Evolutionary conservation across 2,329 filamentous ascomycete species (phyloP), one percentile per base, ranked within the genome.

Genomic region (Cordyceps farinosa): DNA sequence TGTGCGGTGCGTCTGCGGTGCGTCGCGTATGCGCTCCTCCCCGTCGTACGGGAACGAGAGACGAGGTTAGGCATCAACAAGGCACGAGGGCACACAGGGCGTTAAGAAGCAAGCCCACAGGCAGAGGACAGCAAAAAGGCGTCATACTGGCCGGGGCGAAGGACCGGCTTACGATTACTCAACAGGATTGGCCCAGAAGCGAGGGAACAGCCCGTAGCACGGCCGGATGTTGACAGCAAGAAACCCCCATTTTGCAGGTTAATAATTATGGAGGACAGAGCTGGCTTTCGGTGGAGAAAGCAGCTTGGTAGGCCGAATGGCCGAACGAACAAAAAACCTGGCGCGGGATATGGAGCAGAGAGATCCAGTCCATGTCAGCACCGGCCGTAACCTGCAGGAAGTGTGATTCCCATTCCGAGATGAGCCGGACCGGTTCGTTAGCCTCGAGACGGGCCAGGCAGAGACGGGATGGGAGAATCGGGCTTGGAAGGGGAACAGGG

Each of bases 151-250:
- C 22, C 22, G 22, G 22, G 22, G 22, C 22, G 22, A 22, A 57
- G 34, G 22, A n/a, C 44, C 7, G 27, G 56, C 36, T 32, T 51
- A 47, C 45, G 42, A 51, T 60, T 60, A 60, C 56, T 60, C 30
- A 60, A 60, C 34, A 42, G 34, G 56, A 60, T 60, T 51, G 56
- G 56, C 27, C 36, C 29, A 51, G 34, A 51, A 42, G n/a, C 56
- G 34, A 60, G 47, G 13, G n/a, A 51, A 38, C 15, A 17, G 38
- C 38, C 27, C 40, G 34, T 15, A 51, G 45, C 56, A 36, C 32
- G 45, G 27, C 44, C 27, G 36, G 48, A 47, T 51, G 32, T 60
- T 22, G 29, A 38, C 44, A 50, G 22, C 34, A 42, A 38, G 27
- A 17, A 32, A 13, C n/a, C 45, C 22, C 34, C 42, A 47, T 36